A percentile compares a stretch with the other conserved stretches of the same genome.
phyloP scores from a whole-genome alignment of 2,329 filamentous ascomycete genomes.

The Xylaria sp. region DNA sequence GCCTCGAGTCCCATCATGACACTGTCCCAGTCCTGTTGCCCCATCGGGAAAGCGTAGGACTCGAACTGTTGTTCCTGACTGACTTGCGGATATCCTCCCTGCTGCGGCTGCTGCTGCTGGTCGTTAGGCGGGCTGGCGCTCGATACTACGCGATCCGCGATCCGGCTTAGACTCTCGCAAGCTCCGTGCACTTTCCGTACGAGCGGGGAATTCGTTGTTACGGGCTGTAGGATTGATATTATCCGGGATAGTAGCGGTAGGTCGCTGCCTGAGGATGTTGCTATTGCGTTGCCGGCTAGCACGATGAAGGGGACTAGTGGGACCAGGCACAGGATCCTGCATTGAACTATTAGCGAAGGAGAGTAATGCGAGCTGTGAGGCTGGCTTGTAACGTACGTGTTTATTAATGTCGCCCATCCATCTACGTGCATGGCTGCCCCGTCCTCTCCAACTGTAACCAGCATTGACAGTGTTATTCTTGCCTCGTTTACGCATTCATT shows the following conservation, averaged over 20 bases:
- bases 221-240: conserved; percentile 33
- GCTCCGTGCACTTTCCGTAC: conserved; percentile 42
- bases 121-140: conserved; percentile 26
- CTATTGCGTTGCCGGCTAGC: conserved; percentile 44
- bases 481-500: conserved; percentile 42
- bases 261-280: conserved; percentile 40
- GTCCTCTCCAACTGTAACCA: conserved; percentile 36
- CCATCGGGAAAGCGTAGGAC: conserved; percentile 41
- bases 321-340: conserved; percentile 40
- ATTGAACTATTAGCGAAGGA: conserved; percentile 10
- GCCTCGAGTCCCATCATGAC: conserved; percentile 44
- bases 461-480: conserved; percentile 37
- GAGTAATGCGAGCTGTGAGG: no score
- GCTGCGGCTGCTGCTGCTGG: conserved; percentile 8
- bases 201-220: conserved; percentile 28
- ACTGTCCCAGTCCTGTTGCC: conserved; percentile 44
- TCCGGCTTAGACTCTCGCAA: conserved; percentile 40
- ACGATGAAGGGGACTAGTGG: conserved; percentile 45
- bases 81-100: not conserved
- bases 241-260: conserved; percentile 39
- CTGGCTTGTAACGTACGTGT: conserved; percentile 35
- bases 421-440: conserved; percentile 13
- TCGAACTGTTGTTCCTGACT: conserved; percentile 27
- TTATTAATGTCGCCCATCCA: conserved; percentile 38
- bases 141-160: conserved; percentile 40